Evolutionary conservation across 257 asterid species (phyloP).

Genomic region (Eustoma russellianum): DNA sequence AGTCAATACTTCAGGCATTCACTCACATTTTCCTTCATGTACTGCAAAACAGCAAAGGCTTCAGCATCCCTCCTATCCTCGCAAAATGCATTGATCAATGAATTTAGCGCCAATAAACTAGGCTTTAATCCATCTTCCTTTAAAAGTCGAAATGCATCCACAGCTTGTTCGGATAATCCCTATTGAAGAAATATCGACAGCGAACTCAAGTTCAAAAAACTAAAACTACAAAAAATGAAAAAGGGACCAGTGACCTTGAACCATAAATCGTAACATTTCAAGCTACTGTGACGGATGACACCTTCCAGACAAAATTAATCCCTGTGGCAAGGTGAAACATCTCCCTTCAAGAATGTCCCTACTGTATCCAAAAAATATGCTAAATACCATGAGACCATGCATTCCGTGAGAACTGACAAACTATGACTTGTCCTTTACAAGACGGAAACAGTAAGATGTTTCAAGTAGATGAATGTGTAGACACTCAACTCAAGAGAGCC

Average conservation of each 20-base stretch:
- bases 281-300: too few species aligned
- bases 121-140: constrained; percentile 89
- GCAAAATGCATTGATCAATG: constrained; percentile 85
- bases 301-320: too few species aligned
- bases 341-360: too few species aligned
- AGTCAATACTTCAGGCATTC: not conserved
- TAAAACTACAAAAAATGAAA: not conserved
- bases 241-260: not conserved
- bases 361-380: too few species aligned
- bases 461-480: too few species aligned
- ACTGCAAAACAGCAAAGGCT: constrained; percentile 85
- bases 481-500: too few species aligned
- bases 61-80: constrained; percentile 89
- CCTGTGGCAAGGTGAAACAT: too few species aligned
- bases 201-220: constrained; percentile 7
- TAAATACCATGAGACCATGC: too few species aligned
- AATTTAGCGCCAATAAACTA: constrained; percentile 75
- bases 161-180: constrained; percentile 96
- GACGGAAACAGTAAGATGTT: too few species aligned
- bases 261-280: not conserved
- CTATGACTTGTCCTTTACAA: too few species aligned
- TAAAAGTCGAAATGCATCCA: constrained; percentile 79
- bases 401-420: too few species aligned
- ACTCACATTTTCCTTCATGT: constrained; percentile 91
- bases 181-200: constrained; percentile 15